Evolutionary conservation across 176 grass and related monocot species (phyloP).

Genomic region (Phoenix dactylifera): DNA sequence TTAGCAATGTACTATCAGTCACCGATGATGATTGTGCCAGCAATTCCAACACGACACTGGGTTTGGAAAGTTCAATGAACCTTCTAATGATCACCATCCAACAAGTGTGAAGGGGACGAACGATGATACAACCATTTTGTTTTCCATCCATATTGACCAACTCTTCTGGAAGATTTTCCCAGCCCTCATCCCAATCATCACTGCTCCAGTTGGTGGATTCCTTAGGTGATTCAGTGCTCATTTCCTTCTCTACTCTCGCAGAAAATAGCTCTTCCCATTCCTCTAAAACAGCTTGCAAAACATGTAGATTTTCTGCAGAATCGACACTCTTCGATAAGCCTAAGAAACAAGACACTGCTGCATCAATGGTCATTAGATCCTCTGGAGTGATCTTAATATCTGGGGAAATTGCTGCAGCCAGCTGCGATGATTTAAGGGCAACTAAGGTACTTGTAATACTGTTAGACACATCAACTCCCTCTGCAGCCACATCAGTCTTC

Average conservation of each 20-base stretch:
- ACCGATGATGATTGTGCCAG: constrained; percentile 40
- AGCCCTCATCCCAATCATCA: constrained; percentile 82
- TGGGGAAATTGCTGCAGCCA: constrained; percentile 43
- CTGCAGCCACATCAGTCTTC: constrained; percentile 25
- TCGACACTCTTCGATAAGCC: constrained; percentile 51
- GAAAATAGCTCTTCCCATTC: constrained; percentile 92
- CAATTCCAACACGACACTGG: constrained; percentile 42
- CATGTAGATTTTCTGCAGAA: constrained; percentile 38
- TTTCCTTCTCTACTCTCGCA: constrained; percentile 33
- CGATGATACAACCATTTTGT: constrained; percentile 24
- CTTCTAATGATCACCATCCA: constrained; percentile 80
- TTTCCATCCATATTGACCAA: constrained; percentile 40
- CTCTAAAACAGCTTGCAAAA: constrained; percentile 74
- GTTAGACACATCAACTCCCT: constrained; percentile 29
- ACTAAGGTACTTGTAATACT: constrained; percentile 73
- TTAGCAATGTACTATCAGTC: constrained; percentile 39
- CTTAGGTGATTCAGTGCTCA: constrained; percentile 54
- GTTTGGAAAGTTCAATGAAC: constrained; percentile 41
- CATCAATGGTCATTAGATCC: constrained; percentile 53
- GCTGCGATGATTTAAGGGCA: constrained; percentile 79
- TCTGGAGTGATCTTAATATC: constrained; percentile 52
- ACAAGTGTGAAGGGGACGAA: constrained; percentile 73
- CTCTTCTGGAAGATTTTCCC: constrained; percentile 81
- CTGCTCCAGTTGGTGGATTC: constrained; percentile 68
- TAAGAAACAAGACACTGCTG: constrained; percentile 84